Evolutionary conservation across 228 moss, liverwort and hornwort genomes (phyloP).

Genomic region (Sphagnum fallax): DNA sequence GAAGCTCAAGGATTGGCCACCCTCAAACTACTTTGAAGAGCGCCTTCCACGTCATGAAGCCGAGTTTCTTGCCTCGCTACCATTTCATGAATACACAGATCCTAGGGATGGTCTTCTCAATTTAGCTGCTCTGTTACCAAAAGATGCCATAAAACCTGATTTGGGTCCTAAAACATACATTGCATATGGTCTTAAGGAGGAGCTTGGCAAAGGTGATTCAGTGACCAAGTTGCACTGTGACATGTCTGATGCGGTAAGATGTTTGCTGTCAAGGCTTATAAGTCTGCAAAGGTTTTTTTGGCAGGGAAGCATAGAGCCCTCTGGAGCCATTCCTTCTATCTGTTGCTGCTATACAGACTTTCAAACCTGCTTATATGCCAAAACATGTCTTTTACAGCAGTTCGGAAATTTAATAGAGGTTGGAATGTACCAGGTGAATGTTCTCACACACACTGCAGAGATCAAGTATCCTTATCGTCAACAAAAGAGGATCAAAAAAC

Average conservation of each 20-base stretch:
- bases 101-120: slow-evolving; percentile 76
- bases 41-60: slow-evolving; percentile 83
- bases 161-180: slow-evolving; percentile 98
- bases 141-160: slow-evolving; percentile 71
- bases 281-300: too few species aligned
- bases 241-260: slow-evolving; percentile 92
- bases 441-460: slow-evolving; percentile 34
- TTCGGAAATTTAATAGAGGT: too few species aligned
- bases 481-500: slow-evolving; percentile 11
- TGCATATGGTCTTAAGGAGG: slow-evolving; percentile 80
- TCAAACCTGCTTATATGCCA: too few species aligned
- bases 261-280: not conserved
- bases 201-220: slow-evolving; percentile 82
- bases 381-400: too few species aligned
- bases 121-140: slow-evolving; percentile 84
- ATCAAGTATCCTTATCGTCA: slow-evolving; percentile 25
- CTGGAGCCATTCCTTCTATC: too few species aligned
- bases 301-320: too few species aligned
- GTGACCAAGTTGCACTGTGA: slow-evolving; percentile 99
- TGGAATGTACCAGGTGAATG: slow-evolving; percentile 30
- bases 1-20: slow-evolving; percentile 97
- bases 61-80: slow-evolving; percentile 80
- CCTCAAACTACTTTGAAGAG: slow-evolving; percentile 75
- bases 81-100: slow-evolving; percentile 91
- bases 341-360: too few species aligned